These are phyloP conservation scores for Claviceps fusiformis DNA, from an alignment of 2,329 filamentous ascomycete species.

Conservation along the genomic window DNA sequence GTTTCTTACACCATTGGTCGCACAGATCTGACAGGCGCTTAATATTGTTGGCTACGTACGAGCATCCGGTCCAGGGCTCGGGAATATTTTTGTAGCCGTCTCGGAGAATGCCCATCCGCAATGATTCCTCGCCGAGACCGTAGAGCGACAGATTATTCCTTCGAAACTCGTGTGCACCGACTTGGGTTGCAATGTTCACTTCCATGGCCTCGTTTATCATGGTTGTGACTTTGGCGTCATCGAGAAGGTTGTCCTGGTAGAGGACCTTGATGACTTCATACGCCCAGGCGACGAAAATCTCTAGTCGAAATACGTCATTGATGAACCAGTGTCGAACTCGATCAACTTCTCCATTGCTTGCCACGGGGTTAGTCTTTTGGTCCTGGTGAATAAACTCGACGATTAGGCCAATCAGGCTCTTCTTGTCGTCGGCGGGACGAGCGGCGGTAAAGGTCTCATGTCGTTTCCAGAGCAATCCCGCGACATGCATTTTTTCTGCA, in stretches of 20 bases:
- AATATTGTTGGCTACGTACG: constrained; percentile 46
- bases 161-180: constrained; percentile 57
- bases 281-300: constrained; percentile 66
- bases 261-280: constrained; percentile 63
- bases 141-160: constrained; percentile 55
- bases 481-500: constrained; percentile 79
- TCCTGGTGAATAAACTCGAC: constrained; percentile 64
- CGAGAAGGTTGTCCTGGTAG: constrained; percentile 46
- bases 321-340: constrained; percentile 78
- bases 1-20: constrained; percentile 39
- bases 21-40: constrained; percentile 47
- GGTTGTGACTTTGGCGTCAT: constrained; percentile 39
- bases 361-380: constrained; percentile 55
- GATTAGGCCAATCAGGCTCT: constrained; percentile 59
- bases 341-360: constrained; percentile 58
- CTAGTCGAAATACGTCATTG: constrained; percentile 57
- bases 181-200: constrained; percentile 44
- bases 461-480: constrained; percentile 63
- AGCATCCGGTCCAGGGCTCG: constrained; percentile 74
- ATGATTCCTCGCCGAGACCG: constrained; percentile 53
- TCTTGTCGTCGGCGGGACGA: constrained; percentile 46
- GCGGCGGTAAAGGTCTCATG: constrained; percentile 57
- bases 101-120: constrained; percentile 51
- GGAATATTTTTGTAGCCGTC: constrained; percentile 55
- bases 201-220: constrained; percentile 55